Conservation (phyloP, 2,329 filamentous ascomycete genomes). For the Madurella fahalii region DNA sequence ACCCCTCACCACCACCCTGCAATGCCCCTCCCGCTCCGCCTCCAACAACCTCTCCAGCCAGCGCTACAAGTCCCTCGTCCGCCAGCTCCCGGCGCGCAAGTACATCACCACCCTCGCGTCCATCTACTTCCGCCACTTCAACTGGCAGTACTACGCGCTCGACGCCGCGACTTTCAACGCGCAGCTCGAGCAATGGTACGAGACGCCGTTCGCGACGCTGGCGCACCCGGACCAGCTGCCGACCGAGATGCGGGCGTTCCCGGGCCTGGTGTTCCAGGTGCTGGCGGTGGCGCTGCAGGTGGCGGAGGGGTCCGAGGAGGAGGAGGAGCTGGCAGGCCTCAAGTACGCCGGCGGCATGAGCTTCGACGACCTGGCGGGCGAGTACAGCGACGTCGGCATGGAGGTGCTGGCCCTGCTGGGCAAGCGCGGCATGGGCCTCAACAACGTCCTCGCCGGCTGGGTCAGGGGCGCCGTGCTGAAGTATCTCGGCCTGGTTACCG, state of each 20-base stretch:
- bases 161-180: conserved; percentile 50
- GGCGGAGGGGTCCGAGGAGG: conserved; percentile 38
- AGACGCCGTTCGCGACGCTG: conserved; percentile 48
- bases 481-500: conserved; percentile 55
- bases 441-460: conserved; percentile 56
- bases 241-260: conserved; percentile 52
- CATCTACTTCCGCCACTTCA: conserved; percentile 55
- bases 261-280: conserved; percentile 57
- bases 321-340: conserved; percentile 49
- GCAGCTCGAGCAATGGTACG: conserved; percentile 53
- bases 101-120: conserved; percentile 53
- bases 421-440: conserved; percentile 52
- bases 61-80: conserved; percentile 55
- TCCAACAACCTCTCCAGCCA: conserved; percentile 36
- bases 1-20: not conserved
- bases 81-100: conserved; percentile 51
- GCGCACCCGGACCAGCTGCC: conserved; percentile 47
- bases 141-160: conserved; percentile 55
- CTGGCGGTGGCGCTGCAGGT: conserved; percentile 52
- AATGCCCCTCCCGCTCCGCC: not conserved
- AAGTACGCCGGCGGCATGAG: conserved; percentile 58
- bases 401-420: conserved; percentile 52
- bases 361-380: conserved; percentile 56
- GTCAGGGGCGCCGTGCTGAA: conserved; percentile 54
- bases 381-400: conserved; percentile 57